Evolutionary conservation across 352 stramenopile species (phyloP), one percentile per base, ranked within the genome.

Genomic region (Halophytophthora polymorphica): DNA sequence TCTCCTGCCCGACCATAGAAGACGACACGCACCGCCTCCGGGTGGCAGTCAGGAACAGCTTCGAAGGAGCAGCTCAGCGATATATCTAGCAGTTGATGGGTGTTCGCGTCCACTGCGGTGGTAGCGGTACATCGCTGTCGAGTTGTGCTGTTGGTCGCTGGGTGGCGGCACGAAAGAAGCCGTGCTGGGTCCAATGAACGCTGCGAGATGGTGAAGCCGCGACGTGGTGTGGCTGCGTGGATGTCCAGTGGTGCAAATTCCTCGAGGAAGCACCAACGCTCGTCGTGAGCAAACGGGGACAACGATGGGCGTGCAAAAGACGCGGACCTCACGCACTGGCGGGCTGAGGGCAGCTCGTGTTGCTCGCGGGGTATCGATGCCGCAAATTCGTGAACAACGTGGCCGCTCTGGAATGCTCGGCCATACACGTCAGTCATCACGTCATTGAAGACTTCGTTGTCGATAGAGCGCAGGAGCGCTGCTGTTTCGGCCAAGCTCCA

Each of bases 371-470:
- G 6, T 25, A 25, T 0, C 3, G 37, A 35, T 21, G 19, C 50
- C 45, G 22, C n/a, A 17, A 69, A 51, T 13, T 44, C 52, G 49
- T 77, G 67, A 17, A 75, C 51, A 7, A 80, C 28, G 0, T 48
- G 33, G 23, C 64, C 67, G 2, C 46, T 52, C 13, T 66, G 43
- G 34, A 80, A 80, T 15, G 50, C 56, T 18, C 43, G 49, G 13
- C 66, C 60, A 38, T 75, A 49, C 6, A 76, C 47, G 31, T 55
- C 62, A 2, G 15, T 8, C 66, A 80, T 77, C n/a, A 48, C 46
- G 0, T 46, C 29, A 13, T 39, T 36, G 42, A 69, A 77, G 6
- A 36, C 42, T 17, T 28, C 39, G 21, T 49, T 50, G 14, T 38
- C 53, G 6, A 52, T 36, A 39, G 54, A 61, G 17, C 56, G 62